Conservation (phyloP, 1,284 basidiomycete species). For the Nidula niveotomentosa region DNA sequence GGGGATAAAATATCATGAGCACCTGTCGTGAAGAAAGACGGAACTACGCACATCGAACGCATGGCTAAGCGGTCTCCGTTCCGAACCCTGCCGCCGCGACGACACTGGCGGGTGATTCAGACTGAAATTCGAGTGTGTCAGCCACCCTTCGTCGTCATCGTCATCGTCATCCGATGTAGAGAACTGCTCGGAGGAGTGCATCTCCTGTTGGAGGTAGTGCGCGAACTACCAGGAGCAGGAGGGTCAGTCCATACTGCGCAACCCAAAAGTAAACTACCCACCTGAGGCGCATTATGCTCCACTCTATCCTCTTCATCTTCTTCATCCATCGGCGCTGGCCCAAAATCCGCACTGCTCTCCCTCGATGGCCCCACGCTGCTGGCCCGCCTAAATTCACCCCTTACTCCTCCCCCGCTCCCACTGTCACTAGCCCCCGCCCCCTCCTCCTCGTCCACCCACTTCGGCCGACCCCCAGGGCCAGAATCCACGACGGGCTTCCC, state of each 20-base stretch:
- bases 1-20: constrained; percentile 1
- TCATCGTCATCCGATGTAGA: constrained; percentile 55
- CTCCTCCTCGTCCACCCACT: constrained; percentile 76
- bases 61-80: constrained; percentile 48
- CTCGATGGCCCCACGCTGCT: constrained; percentile 38
- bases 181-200: constrained; percentile 59
- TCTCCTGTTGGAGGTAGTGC: constrained; percentile 71
- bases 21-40: neutral
- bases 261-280: neutral
- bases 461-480: constrained; percentile 32
- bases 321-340: constrained; percentile 49
- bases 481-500: constrained; percentile 66
- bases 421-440: constrained; percentile 31
- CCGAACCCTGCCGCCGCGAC: constrained; percentile 42
- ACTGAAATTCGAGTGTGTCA: constrained; percentile 71
- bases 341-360: constrained; percentile 68
- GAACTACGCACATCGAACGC: constrained; percentile 53
- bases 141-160: constrained; percentile 73
- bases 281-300: constrained; percentile 24
- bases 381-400: constrained; percentile 61
- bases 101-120: constrained; percentile 57
- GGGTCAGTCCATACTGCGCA: constrained; percentile 1
- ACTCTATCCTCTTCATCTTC: constrained; percentile 44
- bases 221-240: constrained; percentile 53
- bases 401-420: constrained; percentile 25